A percentile compares a stretch with the other conserved stretches of the same genome.
Conservation (phyloP, 345 rosid genomes). For the Eucalyptus tenuipes region DNA sequence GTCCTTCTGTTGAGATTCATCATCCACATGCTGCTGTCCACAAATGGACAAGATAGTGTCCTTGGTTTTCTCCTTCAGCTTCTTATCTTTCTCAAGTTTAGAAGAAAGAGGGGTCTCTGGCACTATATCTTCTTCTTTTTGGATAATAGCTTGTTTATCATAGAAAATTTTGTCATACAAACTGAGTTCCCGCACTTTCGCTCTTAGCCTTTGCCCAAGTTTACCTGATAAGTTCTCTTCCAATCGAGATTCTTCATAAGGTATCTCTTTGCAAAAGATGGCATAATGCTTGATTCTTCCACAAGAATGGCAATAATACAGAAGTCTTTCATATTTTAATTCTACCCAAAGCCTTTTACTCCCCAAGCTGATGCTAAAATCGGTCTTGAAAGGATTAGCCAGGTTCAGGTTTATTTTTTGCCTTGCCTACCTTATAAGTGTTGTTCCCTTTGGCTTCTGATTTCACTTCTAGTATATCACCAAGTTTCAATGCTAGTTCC, state of each 20-base stretch:
- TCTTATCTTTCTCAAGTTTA: background rate
- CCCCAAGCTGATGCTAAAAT: accelerated
- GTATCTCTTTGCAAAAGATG: accelerated
- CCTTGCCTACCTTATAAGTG: no score
- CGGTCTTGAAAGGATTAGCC: background rate
- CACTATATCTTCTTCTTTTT: background rate
- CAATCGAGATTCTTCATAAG: accelerated
- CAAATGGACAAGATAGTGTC: no score
- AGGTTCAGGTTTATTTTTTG: no score
- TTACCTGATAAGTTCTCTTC: background rate
- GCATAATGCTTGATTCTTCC: accelerated
- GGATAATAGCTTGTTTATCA: background rate
- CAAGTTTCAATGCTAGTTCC: accelerated
- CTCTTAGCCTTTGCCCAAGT: background rate
- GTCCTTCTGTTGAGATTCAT: no score
- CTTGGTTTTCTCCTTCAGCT: background rate
- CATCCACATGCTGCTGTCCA: no score
- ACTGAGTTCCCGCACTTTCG: accelerated
- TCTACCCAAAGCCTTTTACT: background rate
- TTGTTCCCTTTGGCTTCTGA: no score
- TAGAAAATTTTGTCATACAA: no score
- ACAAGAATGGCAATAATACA: accelerated
- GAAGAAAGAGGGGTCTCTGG: accelerated
- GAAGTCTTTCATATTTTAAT: background rate
- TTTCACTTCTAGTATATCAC: no score